phyloP scores from a whole-genome alignment of 1,139 yeast genomes.

The Wickerhamomyces sp. region DNA sequence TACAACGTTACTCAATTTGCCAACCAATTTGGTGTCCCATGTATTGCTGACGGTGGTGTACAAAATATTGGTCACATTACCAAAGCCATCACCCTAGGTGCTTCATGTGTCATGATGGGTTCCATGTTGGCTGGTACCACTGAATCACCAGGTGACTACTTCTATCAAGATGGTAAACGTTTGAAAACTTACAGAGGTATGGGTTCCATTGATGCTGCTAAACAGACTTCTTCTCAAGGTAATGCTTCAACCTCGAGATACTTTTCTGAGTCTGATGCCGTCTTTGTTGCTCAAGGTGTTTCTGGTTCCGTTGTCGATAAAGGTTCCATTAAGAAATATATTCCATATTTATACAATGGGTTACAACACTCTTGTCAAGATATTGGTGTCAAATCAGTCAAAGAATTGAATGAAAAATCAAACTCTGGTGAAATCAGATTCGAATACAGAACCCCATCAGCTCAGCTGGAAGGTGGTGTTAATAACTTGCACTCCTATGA shows the following conservation, averaged over 20 bases:
- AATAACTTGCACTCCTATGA: slow-evolving; percentile 95
- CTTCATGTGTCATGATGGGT: slow-evolving; percentile 99
- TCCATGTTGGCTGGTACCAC: slow-evolving; percentile 98
- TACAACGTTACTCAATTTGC: slow-evolving; percentile 85
- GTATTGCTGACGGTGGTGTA: slow-evolving; percentile 99
- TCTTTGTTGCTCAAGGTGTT: slow-evolving; percentile 98
- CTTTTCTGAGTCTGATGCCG: slow-evolving; percentile 93
- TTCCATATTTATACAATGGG: slow-evolving; percentile 93
- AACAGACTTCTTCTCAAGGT: slow-evolving; percentile 80
- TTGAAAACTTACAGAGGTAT: slow-evolving; percentile 97
- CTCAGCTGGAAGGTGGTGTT: slow-evolving; percentile 98
- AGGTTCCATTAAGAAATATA: slow-evolving; percentile 89
- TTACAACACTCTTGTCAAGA: slow-evolving; percentile 99
- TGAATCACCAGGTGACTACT: slow-evolving; percentile 98
- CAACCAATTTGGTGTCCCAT: slow-evolving; percentile 85
- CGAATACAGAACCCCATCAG: slow-evolving; percentile 97
- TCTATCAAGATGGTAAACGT: slow-evolving; percentile 97
- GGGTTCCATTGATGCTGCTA: slow-evolving; percentile 99
- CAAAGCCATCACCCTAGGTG: slow-evolving; percentile 95
- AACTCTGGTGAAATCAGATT: slow-evolving; percentile 74
- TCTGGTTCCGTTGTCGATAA: slow-evolving; percentile 95
- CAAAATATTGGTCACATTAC: slow-evolving; percentile 98
- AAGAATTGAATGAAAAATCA: slow-evolving; percentile 60
- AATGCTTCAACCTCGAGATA: slow-evolving; percentile 98
- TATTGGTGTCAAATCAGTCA: slow-evolving; percentile 76